Conservation (phyloP, 106 monocot species). For the Iris macrosiphon region DNA sequence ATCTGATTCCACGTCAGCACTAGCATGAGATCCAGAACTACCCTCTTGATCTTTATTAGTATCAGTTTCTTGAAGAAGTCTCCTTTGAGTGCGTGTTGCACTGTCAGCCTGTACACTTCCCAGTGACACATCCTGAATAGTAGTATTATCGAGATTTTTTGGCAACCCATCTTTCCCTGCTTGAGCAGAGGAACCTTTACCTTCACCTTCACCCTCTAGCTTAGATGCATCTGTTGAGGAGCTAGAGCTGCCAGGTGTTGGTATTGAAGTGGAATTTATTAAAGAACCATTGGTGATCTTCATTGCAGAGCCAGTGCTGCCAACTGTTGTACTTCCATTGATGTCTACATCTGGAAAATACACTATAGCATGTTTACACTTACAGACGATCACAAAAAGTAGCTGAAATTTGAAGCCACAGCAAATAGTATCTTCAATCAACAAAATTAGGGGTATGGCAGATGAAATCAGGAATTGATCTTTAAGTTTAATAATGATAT, state of each 20-base stretch:
- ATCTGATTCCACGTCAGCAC: conserved; percentile 5
- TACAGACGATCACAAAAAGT: too few relatives aligned
- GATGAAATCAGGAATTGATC: too few relatives aligned
- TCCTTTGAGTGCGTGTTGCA: conserved; percentile 44
- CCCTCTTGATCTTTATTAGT: conserved; percentile 13
- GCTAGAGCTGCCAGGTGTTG: neutral
- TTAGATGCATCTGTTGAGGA: conserved; percentile 33
- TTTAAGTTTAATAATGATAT: too few relatives aligned
- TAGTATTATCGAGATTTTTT: neutral
- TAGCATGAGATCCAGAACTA: conserved; percentile 21
- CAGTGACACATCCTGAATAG: conserved; percentile 3
- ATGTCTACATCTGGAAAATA: conserved; percentile 2
- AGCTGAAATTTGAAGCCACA: too few relatives aligned
- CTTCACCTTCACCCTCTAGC: conserved; percentile 11
- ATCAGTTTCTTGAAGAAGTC: conserved; percentile 51
- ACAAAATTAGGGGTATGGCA: too few relatives aligned
- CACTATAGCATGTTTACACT: neutral
- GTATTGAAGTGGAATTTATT: neutral
- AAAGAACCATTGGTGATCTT: too few relatives aligned
- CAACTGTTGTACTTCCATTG: conserved; percentile 7
- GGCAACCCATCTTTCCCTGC: conserved; percentile 12
- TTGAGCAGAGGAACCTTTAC: conserved; percentile 15
- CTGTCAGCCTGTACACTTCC: conserved; percentile 22
- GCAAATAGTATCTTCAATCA: too few relatives aligned
- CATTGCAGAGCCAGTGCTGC: conserved; percentile 1